Base-by-base conservation (phyloP, 768 basidiomycete genomes). In the Coprinopsis sp. region DNA sequence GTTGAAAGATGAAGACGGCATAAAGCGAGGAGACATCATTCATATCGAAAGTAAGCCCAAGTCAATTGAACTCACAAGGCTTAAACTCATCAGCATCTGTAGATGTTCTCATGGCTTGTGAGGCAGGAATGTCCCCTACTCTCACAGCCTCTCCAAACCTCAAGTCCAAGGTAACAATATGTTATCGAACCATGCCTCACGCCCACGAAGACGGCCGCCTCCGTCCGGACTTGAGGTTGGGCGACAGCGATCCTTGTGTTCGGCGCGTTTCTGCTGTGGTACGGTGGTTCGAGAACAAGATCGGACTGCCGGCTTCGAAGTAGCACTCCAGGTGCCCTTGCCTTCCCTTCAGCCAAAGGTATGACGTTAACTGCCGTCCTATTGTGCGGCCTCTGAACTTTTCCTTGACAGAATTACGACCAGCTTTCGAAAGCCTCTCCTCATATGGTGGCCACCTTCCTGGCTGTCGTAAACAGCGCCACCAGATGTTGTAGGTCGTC, bases 181-280 rank as follows among this genome's bases (percentile, higher is more conserved):
- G 89, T 58, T 91, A 84, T 64, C 79, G 89, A 16, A 83, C 86
- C 6, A 77, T 91, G 77, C 84, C 87, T 2, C 73, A 76, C 52
- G 69, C 72, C 1, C 70, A 69, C 23, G 74, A 77, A 50, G 87
- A 91, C 58, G 65, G 67, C 14, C 69, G 69, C 4, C 64, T 86
- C 4, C 74, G 86, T 5, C 87, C 89, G 14, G 89, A 91, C 61
- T 61, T 90, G 33, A 72, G 87, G 27, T 68, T 91, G 3, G 85
- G 81, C 1, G 67, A 69, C 49, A 87, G 81, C 47, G 87, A 91
- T 46, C 77, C 79, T 7, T 73, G 72, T 6, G 83, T 91, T 12
- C 71, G 78, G 46, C 82, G 74, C 49, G 87, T 91, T 0, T 76
- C 81, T 0, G 65, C 70, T 14, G 70, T 87, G 24, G 86, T 81